Conservation (phyloP, 345 rosid genomes). For the Bruguiera sexangula region DNA sequence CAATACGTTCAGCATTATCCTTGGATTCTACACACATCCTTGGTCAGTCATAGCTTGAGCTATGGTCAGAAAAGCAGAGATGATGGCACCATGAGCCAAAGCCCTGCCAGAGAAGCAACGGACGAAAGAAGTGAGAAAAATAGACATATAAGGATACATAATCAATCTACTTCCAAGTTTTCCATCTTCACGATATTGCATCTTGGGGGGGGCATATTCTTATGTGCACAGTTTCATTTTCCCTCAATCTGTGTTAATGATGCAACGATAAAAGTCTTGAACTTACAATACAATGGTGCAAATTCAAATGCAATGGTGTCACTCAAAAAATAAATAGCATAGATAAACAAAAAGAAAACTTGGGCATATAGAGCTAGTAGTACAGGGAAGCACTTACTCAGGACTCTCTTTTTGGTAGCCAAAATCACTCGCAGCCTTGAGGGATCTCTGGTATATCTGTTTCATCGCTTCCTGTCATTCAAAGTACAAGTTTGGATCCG, state of each 20-base stretch:
- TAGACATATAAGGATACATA: not conserved
- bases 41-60: conserved; percentile 99
- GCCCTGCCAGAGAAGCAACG: conserved; percentile 48
- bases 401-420: conserved; percentile 94
- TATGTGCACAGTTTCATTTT: too few relatives aligned
- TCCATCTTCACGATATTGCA: too few relatives aligned
- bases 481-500: not conserved
- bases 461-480: conserved; percentile 85
- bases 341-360: too few relatives aligned
- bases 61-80: conserved; percentile 82
- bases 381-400: conserved; percentile 57
- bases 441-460: conserved; percentile 82
- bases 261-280: too few relatives aligned
- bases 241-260: too few relatives aligned
- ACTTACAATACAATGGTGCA: too few relatives aligned
- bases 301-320: too few relatives aligned
- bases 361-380: not conserved
- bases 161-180: too few relatives aligned
- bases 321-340: too few relatives aligned
- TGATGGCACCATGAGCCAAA: conserved; percentile 79
- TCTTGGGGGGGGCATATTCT: too few relatives aligned
- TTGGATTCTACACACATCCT: conserved; percentile 73
- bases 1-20: conserved; percentile 12
- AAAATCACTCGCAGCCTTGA: conserved; percentile 88
- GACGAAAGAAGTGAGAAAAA: not conserved